These are phyloP conservation scores for Kalmanozyma brasiliensis DNA, from an alignment of 1,284 basidiomycete species.

Conservation along the genomic window DNA sequence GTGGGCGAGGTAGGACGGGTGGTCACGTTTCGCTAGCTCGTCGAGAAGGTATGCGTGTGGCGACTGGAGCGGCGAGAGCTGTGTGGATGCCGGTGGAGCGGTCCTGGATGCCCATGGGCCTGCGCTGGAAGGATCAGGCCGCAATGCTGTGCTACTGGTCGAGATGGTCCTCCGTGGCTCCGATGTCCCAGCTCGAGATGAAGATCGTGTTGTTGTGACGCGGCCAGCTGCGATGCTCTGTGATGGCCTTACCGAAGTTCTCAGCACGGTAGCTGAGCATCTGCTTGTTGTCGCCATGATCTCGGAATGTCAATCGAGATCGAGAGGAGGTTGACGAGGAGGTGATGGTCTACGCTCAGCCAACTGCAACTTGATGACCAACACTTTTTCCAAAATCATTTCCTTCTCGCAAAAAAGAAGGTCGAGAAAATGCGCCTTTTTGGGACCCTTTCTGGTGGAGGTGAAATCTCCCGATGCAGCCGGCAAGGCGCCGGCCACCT, in stretches of 20 bases:
- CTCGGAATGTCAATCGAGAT: not conserved
- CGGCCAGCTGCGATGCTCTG: not conserved
- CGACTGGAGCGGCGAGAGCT: constrained; percentile 41
- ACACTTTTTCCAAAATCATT: not conserved
- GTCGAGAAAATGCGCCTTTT: constrained; percentile 1
- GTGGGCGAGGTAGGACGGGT: constrained; percentile 60
- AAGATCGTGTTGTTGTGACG: not conserved
- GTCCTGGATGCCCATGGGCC: constrained; percentile 6
- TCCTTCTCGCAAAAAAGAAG: not conserved
- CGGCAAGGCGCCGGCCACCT: too few relatives aligned
- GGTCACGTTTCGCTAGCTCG: constrained; percentile 49
- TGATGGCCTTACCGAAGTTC: not conserved
- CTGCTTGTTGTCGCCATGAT: constrained; percentile 18
- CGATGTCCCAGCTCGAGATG: not conserved
- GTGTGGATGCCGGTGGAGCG: constrained; percentile 33
- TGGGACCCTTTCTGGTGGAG: constrained; percentile 3
- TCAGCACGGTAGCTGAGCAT: constrained; percentile 2
- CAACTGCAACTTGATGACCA: constrained; percentile 18
- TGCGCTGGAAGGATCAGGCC: not conserved
- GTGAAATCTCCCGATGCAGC: not conserved
- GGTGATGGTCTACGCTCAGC: constrained; percentile 15
- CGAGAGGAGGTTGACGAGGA: not conserved
- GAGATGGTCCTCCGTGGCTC: not conserved
- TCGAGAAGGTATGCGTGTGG: constrained; percentile 31
- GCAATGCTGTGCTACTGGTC: not conserved